Percentiles rank a stretch among this genome's conserved stretches.
phyloP scores from a whole-genome alignment of 2,329 filamentous ascomycete genomes.

The Claviceps pazoutovae region DNA sequence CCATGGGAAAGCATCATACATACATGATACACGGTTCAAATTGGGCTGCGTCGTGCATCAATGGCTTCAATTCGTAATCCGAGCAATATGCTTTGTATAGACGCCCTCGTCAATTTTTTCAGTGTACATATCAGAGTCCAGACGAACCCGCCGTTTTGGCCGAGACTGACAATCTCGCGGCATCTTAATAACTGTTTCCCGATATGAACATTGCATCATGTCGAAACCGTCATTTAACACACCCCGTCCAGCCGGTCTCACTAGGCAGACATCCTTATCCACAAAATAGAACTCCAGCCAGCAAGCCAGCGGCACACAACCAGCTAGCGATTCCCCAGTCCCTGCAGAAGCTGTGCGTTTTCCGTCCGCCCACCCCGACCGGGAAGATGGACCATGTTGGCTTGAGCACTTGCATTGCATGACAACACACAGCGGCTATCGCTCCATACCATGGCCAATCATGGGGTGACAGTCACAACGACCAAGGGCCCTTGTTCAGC shows the following conservation, averaged over 20 bases:
- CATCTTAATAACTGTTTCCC: not conserved
- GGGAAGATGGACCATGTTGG: slow-evolving; percentile 11
- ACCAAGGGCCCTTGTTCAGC: slow-evolving; percentile 14
- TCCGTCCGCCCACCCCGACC: not conserved
- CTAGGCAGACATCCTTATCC: not conserved
- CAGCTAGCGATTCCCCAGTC: slow-evolving; percentile 7
- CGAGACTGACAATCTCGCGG: not conserved
- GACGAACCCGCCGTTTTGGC: not conserved
- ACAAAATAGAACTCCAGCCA: not conserved
- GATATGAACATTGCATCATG: not conserved
- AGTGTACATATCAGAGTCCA: not conserved
- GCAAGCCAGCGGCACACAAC: not conserved
- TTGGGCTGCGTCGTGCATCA: too few relatives aligned
- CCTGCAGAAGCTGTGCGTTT: slow-evolving; percentile 13
- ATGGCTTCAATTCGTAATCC: not conserved
- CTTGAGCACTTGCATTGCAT: slow-evolving; percentile 26
- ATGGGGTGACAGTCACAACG: slow-evolving; percentile 6
- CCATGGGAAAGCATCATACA: too few relatives aligned
- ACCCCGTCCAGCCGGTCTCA: not conserved
- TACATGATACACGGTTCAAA: too few relatives aligned
- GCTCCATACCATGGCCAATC: slow-evolving; percentile 23
- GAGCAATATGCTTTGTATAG: not conserved
- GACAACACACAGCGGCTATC: slow-evolving; percentile 25
- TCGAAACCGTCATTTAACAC: not conserved
- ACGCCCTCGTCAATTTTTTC: not conserved